Percentiles rank a stretch among this genome's conserved stretches.
phyloP scores from a whole-genome alignment of 2,329 filamentous ascomycete genomes.

The Sordariomycetes sp. region DNA sequence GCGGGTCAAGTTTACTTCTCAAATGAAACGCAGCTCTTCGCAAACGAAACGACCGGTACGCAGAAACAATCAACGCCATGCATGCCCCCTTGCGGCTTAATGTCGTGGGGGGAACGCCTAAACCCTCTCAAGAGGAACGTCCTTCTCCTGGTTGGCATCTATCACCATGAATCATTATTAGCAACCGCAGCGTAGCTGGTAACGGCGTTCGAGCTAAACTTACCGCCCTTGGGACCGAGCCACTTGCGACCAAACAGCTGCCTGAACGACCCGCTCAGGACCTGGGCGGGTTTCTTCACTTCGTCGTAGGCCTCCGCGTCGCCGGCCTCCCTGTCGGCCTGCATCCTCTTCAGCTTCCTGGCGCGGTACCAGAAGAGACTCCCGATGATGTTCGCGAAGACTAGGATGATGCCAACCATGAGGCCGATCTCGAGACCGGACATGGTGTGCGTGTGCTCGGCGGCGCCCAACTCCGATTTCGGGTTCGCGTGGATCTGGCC shows the following conservation, averaged over 20 bases:
- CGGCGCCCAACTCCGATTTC: conserved; percentile 6
- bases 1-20: background rate
- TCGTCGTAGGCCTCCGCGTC: background rate
- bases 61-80: background rate
- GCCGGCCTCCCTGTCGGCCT: conserved; percentile 5
- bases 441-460: conserved; percentile 2
- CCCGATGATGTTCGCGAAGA: conserved; percentile 5
- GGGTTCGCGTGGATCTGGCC: conserved; percentile 7
- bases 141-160: background rate
- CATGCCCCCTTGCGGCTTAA: background rate
- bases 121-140: background rate
- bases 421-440: conserved; percentile 6
- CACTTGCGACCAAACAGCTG: conserved; percentile 2
- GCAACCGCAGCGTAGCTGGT: background rate
- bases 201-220: background rate
- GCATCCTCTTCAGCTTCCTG: background rate
- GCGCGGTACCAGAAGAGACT: conserved; percentile 7
- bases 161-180: background rate
- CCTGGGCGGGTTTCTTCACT: background rate
- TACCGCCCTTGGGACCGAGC: background rate
- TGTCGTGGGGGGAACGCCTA: background rate
- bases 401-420: conserved; percentile 6
- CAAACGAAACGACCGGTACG: background rate
- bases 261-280: background rate
- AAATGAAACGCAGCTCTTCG: background rate